phyloP scores from a whole-genome alignment of 208 protist species.

The Trypanosoma caninum region DNA sequence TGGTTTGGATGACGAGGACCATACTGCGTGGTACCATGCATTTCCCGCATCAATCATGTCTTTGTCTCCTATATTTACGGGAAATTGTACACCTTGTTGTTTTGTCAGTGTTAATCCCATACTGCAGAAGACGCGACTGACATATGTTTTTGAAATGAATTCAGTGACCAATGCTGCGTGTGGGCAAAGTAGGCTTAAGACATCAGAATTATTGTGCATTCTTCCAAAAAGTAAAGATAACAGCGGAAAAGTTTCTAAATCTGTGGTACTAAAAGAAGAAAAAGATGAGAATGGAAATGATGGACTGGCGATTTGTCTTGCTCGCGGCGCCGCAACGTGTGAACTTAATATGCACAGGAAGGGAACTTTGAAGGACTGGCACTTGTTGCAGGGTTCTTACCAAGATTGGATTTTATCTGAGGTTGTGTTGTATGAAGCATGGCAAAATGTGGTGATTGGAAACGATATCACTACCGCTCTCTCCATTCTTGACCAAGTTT shows the following conservation, averaged over 20 bases:
- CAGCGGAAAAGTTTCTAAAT: neutral
- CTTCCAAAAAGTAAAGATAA: neutral
- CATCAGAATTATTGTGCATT: slow-evolving; percentile 6
- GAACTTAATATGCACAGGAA: neutral
- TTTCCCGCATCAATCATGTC: slow-evolving; percentile 19
- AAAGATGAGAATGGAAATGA: neutral
- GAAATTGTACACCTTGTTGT: neutral
- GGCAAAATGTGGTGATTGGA: slow-evolving; percentile 10
- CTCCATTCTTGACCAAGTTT: neutral
- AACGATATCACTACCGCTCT: neutral
- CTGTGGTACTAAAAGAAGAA: neutral
- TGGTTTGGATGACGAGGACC: neutral
- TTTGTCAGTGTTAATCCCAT: slow-evolving; percentile 26
- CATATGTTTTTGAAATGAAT: slow-evolving; percentile 16
- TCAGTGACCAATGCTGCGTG: neutral
- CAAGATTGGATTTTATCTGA: neutral
- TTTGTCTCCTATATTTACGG: neutral
- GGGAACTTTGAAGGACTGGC: neutral
- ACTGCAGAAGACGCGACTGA: slow-evolving; percentile 23
- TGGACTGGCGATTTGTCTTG: slow-evolving; percentile 11
- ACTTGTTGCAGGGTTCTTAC: neutral
- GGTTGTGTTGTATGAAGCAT: slow-evolving; percentile 12
- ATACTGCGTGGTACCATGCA: slow-evolving; percentile 13
- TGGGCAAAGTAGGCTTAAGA: neutral
- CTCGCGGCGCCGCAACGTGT: neutral